A percentile compares a stretch with the other conserved stretches of the same genome.
These are phyloP conservation scores for Penicillium cinerascens DNA, from an alignment of 495 filamentous ascomycete genomes.

Conservation along the genomic window DNA sequence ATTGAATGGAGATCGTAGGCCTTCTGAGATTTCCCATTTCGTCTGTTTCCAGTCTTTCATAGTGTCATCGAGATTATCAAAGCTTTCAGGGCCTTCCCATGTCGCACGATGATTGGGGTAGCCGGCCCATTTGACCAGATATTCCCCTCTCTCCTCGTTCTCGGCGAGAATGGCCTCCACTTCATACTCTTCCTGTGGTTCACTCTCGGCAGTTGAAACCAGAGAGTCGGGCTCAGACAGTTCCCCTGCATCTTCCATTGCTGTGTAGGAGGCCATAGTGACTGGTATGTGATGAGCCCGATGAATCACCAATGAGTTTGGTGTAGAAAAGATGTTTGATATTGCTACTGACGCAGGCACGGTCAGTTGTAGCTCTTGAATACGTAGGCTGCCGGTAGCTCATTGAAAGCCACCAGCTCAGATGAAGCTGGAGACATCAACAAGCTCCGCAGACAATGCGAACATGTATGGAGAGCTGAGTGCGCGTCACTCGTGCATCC, in stretches of 20 bases:
- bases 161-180: constrained; percentile 40
- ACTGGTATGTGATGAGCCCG: not conserved
- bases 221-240: constrained; percentile 55
- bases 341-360: not conserved
- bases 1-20: constrained; percentile 45
- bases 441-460: not conserved
- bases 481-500: not conserved
- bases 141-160: constrained; percentile 36
- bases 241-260: constrained; percentile 32
- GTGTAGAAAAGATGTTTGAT: not conserved
- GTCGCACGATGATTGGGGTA: constrained; percentile 55
- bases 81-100: constrained; percentile 61
- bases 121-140: constrained; percentile 65
- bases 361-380: not conserved
- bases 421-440: not conserved
- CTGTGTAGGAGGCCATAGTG: constrained; percentile 6
- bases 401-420: not conserved
- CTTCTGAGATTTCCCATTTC: constrained; percentile 41
- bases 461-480: not conserved
- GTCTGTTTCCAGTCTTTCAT: constrained; percentile 52
- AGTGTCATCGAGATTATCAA: constrained; percentile 38
- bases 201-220: constrained; percentile 53
- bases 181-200: constrained; percentile 35
- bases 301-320: not conserved
- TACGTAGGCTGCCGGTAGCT: not conserved